Conservation (phyloP, 75 land plant genomes). For the Selaginella tamariscina region DNA sequence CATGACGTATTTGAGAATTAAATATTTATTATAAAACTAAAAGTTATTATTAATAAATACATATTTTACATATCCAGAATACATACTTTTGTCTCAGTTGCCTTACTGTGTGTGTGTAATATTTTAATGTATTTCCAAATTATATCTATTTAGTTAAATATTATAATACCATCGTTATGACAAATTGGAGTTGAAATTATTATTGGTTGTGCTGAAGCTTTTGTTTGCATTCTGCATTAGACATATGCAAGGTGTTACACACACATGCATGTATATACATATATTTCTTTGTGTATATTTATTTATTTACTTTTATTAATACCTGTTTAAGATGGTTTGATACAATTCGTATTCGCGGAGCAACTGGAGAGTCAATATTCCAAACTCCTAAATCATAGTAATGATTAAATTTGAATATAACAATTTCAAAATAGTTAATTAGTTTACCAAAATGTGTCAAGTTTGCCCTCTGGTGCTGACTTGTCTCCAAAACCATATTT, state of each 20-base stretch:
- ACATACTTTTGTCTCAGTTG: too few species aligned
- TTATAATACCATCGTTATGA: constrained; percentile 85
- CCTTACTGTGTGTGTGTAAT: too few species aligned
- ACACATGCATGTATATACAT: too few species aligned
- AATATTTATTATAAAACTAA: too few species aligned
- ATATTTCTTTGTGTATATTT: too few species aligned
- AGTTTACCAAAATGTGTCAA: constrained; percentile 71
- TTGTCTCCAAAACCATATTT: constrained; percentile 83
- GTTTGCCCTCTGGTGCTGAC: constrained; percentile 41
- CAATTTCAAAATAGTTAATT: not conserved
- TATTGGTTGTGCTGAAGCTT: constrained; percentile 50
- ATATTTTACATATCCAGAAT: too few species aligned
- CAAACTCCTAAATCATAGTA: constrained; percentile 89
- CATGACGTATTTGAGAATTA: too few species aligned
- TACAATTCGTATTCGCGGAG: constrained; percentile 51
- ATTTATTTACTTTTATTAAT: too few species aligned
- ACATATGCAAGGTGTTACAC: constrained; percentile 5
- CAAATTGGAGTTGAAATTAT: constrained; percentile 61
- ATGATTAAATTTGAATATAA: too few species aligned
- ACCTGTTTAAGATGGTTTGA: constrained; percentile 53
- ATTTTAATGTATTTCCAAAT: too few species aligned
- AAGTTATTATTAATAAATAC: too few species aligned
- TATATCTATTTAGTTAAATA: too few species aligned
- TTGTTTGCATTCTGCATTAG: constrained; percentile 78
- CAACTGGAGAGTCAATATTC: constrained; percentile 71